Evolutionary conservation across 768 basidiomycete genomes (phyloP).

Genomic region (Mycena rosella): DNA sequence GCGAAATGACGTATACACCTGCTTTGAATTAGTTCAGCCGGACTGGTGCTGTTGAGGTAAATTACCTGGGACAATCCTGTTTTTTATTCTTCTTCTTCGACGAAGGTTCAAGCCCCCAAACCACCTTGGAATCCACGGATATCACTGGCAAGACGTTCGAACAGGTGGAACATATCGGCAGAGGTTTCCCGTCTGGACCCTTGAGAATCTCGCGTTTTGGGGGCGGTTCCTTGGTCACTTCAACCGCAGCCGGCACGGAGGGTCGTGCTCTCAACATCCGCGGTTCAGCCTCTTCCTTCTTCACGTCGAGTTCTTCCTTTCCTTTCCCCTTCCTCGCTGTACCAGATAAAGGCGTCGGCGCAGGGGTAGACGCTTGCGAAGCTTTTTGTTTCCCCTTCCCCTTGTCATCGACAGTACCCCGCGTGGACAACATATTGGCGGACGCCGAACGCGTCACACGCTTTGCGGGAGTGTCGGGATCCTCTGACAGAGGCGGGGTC

Average conservation of each 20-base stretch:
- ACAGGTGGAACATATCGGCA: constrained; percentile 82
- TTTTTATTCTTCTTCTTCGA: constrained; percentile 70
- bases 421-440: constrained; percentile 27
- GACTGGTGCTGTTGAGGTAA: constrained; percentile 26
- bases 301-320: constrained; percentile 53
- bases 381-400: constrained; percentile 49
- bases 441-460: constrained; percentile 43
- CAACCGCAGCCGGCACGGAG: constrained; percentile 50
- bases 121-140: constrained; percentile 78
- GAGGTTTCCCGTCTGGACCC: constrained; percentile 74
- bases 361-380: constrained; percentile 48
- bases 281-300: constrained; percentile 66
- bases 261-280: constrained; percentile 66
- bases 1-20: constrained; percentile 84
- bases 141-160: constrained; percentile 80
- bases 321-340: constrained; percentile 41
- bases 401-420: constrained; percentile 21
- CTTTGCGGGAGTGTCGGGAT: constrained; percentile 50
- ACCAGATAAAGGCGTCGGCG: constrained; percentile 37
- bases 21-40: constrained; percentile 23
- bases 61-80: constrained; percentile 83
- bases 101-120: constrained; percentile 75
- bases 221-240: constrained; percentile 52
- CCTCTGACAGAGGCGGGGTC: constrained; percentile 64
- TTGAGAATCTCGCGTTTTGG: constrained; percentile 58